These are phyloP conservation scores for Punica granatum DNA, from an alignment of 345 rosid species.

Conservation along the genomic window DNA sequence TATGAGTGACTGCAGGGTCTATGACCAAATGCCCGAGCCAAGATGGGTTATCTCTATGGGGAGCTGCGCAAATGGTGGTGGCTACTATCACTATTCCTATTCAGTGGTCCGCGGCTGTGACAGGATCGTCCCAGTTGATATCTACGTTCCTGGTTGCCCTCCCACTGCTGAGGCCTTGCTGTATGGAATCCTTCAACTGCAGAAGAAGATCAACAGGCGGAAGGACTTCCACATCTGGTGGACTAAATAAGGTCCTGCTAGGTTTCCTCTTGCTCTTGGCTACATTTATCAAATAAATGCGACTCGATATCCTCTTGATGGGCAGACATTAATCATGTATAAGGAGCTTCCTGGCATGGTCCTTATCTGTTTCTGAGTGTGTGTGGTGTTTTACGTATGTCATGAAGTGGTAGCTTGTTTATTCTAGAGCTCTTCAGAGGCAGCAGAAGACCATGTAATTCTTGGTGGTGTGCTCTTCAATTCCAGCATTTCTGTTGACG, in stretches of 20 bases:
- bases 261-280: constrained; percentile 6
- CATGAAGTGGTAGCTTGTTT: neutral
- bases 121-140: constrained; percentile 95
- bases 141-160: constrained; percentile 96
- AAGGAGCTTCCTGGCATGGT: neutral
- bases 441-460: neutral
- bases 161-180: constrained; percentile 97
- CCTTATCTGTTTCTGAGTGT: neutral
- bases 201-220: constrained; percentile 96
- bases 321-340: neutral
- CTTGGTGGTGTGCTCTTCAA: neutral
- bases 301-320: neutral
- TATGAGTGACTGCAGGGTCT: constrained; percentile 54
- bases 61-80: constrained; percentile 98
- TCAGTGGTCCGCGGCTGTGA: constrained; percentile 96
- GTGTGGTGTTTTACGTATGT: neutral
- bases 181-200: constrained; percentile 88
- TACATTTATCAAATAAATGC: constrained; percentile 2
- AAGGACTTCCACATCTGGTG: constrained; percentile 96
- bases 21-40: constrained; percentile 99
- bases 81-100: constrained; percentile 97
- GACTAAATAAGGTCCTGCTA: constrained; percentile 48
- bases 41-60: constrained; percentile 99
- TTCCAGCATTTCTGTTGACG: neutral
- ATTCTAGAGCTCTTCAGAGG: neutral